Evolutionary conservation across 2,329 filamentous ascomycete genomes (phyloP), one percentile per base, ranked within the genome.

Genomic region (Aspergillus clavatus): DNA sequence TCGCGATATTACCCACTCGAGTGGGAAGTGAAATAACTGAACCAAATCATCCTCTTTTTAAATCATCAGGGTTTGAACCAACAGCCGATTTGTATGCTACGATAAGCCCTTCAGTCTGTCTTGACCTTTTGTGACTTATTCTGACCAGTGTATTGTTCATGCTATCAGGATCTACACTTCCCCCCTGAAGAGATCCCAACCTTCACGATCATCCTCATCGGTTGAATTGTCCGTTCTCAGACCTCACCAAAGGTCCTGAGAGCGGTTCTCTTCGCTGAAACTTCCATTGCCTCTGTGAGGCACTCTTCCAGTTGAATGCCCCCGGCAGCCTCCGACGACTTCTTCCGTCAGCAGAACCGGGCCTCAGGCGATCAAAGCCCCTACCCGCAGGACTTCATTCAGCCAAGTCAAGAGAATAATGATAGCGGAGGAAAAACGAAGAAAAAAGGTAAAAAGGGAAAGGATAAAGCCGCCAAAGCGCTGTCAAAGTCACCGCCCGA

Each of bases 281-380:
- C 26, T 22, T 22, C 33, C 39, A 55, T 55, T 62, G 59, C 61
- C 61, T 58, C 44, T 22, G 38, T 41, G 42, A 49, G 60, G 63
- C 62, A 62, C 55, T 53, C 53, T 49, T 56, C 54, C 54, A 61
- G 58, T 70, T 71, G 65, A 61, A 71, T 71, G 69, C 66, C 62
- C 62, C 65, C 66, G 57, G 65, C 59, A 58, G 61, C 62, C 45
- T 65, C 65, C 55, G 67, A 68, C 61, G 60, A 66, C 52, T 47
- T 58, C 45, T 63, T 62, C 54, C 62, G 58, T 58, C 67, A 64
- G 51, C 60, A 65, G 29, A 65, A 56, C 58, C 67, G 54, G 58
- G 65, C 59, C 24, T 50, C 60, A 37, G 60, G 63, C 52, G 59
- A 63, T 50, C 61, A 63, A 31, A 58, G 43, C 39, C 49, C 62